phyloP scores from a whole-genome alignment of 768 basidiomycete species.

The Agrocybe pediades region DNA sequence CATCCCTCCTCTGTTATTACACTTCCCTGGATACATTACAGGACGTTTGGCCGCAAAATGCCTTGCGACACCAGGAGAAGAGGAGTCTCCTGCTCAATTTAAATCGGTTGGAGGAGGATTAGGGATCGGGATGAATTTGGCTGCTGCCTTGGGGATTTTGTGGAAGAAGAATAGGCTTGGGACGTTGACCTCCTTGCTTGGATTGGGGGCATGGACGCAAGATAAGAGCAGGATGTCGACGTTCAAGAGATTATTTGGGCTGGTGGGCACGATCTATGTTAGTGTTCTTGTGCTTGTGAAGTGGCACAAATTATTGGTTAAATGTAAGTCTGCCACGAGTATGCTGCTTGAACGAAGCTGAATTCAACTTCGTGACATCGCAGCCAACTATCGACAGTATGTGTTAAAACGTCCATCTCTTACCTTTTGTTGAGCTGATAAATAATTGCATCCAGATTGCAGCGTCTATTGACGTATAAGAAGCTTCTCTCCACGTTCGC shows the following conservation, averaged over 20 bases:
- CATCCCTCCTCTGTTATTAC: slow-evolving; percentile 48
- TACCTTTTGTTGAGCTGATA: background rate
- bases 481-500: slow-evolving; percentile 39
- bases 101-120: slow-evolving; percentile 62
- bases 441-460: slow-evolving; percentile 23
- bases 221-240: slow-evolving; percentile 1
- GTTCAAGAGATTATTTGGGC: slow-evolving; percentile 14
- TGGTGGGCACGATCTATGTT: slow-evolving; percentile 25
- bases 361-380: slow-evolving; percentile 2
- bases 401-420: slow-evolving; percentile 1
- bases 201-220: slow-evolving; percentile 1
- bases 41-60: slow-evolving; percentile 43
- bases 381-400: slow-evolving; percentile 37
- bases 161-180: slow-evolving; percentile 20
- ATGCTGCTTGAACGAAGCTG: background rate
- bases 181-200: slow-evolving; percentile 8
- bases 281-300: slow-evolving; percentile 37
- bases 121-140: slow-evolving; percentile 33
- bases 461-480: slow-evolving; percentile 35
- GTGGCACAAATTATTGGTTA: slow-evolving; percentile 48
- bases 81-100: slow-evolving; percentile 73
- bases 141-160: slow-evolving; percentile 21
- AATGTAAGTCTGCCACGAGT: slow-evolving; percentile 23
- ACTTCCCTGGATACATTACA: slow-evolving; percentile 59
- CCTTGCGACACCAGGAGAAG: slow-evolving; percentile 50